Conservation (phyloP, 2,329 filamentous ascomycete genomes). For the Hymenoscyphus occultus region DNA sequence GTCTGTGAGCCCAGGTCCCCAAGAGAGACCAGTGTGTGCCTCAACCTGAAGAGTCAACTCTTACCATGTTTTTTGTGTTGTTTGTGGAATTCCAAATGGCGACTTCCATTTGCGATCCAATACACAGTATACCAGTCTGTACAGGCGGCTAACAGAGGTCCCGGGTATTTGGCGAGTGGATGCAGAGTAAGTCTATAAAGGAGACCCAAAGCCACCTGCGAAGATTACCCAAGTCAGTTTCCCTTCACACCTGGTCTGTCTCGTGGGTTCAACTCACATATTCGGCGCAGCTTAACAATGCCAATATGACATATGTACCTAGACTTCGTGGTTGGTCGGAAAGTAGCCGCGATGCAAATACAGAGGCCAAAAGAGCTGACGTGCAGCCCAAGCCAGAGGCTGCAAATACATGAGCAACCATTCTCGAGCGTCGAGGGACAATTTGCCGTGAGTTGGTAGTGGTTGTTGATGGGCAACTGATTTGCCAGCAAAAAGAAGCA, state of each 20-base stretch:
- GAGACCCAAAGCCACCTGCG: conserved; percentile 4
- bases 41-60: not conserved
- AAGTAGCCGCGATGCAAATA: not conserved
- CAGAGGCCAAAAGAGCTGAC: conserved; percentile 1
- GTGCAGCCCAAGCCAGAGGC: not conserved
- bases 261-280: conserved; percentile 5
- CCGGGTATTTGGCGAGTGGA: conserved; percentile 5
- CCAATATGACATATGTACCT: conserved; percentile 1
- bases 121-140: conserved; percentile 8
- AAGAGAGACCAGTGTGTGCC: not conserved
- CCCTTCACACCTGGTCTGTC: not conserved
- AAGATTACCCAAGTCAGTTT: not conserved
- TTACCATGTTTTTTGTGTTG: conserved; percentile 9
- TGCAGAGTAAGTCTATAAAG: conserved; percentile 2
- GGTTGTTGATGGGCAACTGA: not conserved
- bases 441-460: not conserved
- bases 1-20: not conserved
- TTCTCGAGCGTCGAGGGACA: not conserved
- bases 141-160: conserved; percentile 6
- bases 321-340: not conserved
- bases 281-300: not conserved
- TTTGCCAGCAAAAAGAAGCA: too few species aligned
- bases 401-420: conserved; percentile 4
- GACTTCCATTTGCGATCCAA: conserved; percentile 6
- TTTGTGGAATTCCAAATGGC: conserved; percentile 6